Base-by-base conservation (phyloP, 306 rosid species). In the Cucurbita argyrosperma region DNA sequence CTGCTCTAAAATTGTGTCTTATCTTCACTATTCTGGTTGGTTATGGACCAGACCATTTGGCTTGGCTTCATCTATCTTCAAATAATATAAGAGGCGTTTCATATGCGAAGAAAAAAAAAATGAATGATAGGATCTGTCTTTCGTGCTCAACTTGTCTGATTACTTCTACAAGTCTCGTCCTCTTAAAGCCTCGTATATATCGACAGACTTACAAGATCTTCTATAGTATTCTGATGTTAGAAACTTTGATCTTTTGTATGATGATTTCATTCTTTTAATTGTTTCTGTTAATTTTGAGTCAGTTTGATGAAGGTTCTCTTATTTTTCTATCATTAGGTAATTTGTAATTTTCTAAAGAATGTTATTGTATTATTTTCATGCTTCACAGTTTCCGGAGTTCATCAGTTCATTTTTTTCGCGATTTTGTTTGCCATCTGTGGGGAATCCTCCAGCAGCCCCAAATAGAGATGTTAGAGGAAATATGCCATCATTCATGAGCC, bases 321-420 rank as follows among this genome's bases (percentile, higher is more conserved):
- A 50, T 5, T 50, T 50, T 15, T 49, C 42, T 15, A 37, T 70
- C 43, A 4, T n/a, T 8, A 67, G 71, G 23, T 13, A 16, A 1
- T 30, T 42, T 19, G 30, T 12, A 74, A 56, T 76, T 76, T 49
- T 73, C 72, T 80, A 66, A 45, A 64, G 73, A 73, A 51, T 47
- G 59, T 76, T 65, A 78, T 57, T 79, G 60, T 77, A 83, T 57
- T 60, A 71, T 77, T 56, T 38, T 57, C 37, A 71, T 50, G 76
- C 30, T 46, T 77, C 71, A 37, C 96, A 94, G 97, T 82, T 89
- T 73, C 99, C 99, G 10, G 90, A 83, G 82, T 77, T 88, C 19
- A 57, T 95, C 75, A 15, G 88, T 26, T 88, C 97, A 49, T 82
- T 84, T 55, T 91, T 95, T 83, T 84, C 92, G 6, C 82, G 91